Conservation (phyloP, 768 basidiomycete species). For the Naganishia vishniacii region DNA sequence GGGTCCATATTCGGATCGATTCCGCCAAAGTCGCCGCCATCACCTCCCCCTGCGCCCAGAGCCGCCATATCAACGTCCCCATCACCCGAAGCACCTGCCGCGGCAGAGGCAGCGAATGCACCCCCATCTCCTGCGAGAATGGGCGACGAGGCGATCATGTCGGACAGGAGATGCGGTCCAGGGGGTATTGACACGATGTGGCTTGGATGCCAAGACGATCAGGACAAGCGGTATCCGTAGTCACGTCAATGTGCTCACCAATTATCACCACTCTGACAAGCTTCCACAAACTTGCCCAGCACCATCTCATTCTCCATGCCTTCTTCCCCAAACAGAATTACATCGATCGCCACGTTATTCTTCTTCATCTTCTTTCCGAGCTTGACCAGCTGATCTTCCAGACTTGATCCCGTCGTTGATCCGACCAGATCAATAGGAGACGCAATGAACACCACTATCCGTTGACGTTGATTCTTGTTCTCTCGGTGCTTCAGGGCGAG, state of each 20-base stretch:
- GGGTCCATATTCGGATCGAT: slow-evolving; percentile 94
- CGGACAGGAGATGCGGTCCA: slow-evolving; percentile 71
- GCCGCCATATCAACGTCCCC: slow-evolving; percentile 51
- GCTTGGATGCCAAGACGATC: slow-evolving; percentile 52
- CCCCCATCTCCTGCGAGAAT: slow-evolving; percentile 73
- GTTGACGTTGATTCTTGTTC: slow-evolving; percentile 95
- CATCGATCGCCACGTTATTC: slow-evolving; percentile 94
- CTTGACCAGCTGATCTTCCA: slow-evolving; percentile 69
- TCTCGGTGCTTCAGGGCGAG: slow-evolving; percentile 94
- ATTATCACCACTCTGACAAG: slow-evolving; percentile 73
- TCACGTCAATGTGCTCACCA: too few species aligned
- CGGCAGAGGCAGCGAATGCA: slow-evolving; percentile 53
- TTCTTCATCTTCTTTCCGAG: slow-evolving; percentile 98
- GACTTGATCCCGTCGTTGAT: background rate
- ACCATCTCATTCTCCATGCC: slow-evolving; percentile 61
- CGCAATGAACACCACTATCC: slow-evolving; percentile 88
- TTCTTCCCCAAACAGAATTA: slow-evolving; percentile 78
- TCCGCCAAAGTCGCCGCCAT: slow-evolving; percentile 57
- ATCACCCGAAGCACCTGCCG: slow-evolving; percentile 45
- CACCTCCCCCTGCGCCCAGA: slow-evolving; percentile 52
- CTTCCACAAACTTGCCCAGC: slow-evolving; percentile 75
- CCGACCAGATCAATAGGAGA: slow-evolving; percentile 56
- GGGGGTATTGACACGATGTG: slow-evolving; percentile 76
- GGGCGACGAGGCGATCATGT: slow-evolving; percentile 70
- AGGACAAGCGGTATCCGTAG: too few species aligned